Evolutionary conservation across 441 rosid genomes (phyloP), one percentile per base, ranked within the genome.

Genomic region (Metrosideros polymorpha): DNA sequence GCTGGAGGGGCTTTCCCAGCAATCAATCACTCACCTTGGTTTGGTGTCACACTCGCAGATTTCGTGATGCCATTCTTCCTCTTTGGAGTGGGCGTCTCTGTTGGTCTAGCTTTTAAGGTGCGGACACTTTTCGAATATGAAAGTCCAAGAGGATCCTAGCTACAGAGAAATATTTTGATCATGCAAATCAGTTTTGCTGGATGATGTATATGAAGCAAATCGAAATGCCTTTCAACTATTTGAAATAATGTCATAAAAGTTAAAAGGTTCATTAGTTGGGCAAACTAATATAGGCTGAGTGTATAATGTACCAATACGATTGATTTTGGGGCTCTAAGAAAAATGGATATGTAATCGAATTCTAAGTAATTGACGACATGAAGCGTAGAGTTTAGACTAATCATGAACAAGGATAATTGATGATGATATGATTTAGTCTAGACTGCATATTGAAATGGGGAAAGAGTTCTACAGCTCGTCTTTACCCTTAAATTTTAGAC

Each of bases 11-110:
- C 93, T 85, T 91, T 94, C 88, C 94, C 93, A 12, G 89, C 92
- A 18, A 92, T 93, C 63, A 92, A 92, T 89, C 96, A 94, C 89
- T 90, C 95, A 32, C 95, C 95, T 17, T 92, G 96, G 95, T 92
- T 94, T 39, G 93, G 94, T 50, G 91, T 93, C 85, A 93, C 96
- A 8, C 84, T 93, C 1, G 95, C 96, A 0, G 96, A 93, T 90
- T 91, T 91, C 39, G 96, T 94, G 84, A 94, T 94, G 96, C 95
- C 95, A 4, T 91, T 89, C 90, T 94, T 92, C 77, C 93, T 92
- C 84, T 93, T 93, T 59, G 88, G 92, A 84, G 94, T 94, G 54
- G 95, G 96, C n/a, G 88, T 94, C 82, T 93, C 94, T 42, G 86
- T 91, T 59, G 88, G 91, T 86, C 88, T 94, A 66, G 94, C 85